phyloP scores from a whole-genome alignment of 306 rosid genomes.

The Vigna angularis region DNA sequence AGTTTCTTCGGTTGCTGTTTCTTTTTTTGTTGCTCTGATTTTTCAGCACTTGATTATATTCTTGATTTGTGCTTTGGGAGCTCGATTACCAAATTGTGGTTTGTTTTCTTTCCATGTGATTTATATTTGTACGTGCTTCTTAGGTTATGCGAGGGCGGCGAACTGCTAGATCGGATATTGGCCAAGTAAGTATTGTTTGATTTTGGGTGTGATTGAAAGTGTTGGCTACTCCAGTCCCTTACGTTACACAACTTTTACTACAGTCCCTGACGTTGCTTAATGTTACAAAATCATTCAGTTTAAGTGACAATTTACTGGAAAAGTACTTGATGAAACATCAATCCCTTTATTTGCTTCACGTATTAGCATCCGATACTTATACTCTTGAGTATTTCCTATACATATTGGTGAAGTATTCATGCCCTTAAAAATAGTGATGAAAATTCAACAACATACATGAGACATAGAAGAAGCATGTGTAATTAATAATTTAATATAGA shows the following conservation, averaged over 20 bases:
- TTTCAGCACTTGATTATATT: neutral
- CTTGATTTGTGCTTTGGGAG: neutral
- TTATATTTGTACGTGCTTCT: neutral
- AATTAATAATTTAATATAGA: too few species aligned
- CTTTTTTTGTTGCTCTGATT: neutral
- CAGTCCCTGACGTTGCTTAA: neutral
- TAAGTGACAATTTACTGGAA: neutral
- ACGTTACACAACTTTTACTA: neutral
- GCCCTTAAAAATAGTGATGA: neutral
- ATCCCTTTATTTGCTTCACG: neutral
- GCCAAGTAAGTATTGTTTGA: conserved; percentile 67
- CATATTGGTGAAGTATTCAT: neutral
- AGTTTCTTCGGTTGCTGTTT: conserved; percentile 44
- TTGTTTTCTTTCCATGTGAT: neutral
- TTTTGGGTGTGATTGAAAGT: conserved; percentile 14
- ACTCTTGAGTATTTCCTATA: neutral
- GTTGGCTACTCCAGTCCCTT: neutral
- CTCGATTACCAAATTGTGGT: neutral
- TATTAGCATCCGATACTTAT: neutral
- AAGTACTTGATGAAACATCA: neutral
- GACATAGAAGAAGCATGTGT: neutral
- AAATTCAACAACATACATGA: neutral
- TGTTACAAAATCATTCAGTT: neutral
- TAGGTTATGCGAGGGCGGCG: conserved; percentile 94
- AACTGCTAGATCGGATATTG: conserved; percentile 85